Percentiles rank a stretch among this genome's conserved stretches.
phyloP scores from a whole-genome alignment of 371 early-diverging fungal species.

The Rhizopus sp. region DNA sequence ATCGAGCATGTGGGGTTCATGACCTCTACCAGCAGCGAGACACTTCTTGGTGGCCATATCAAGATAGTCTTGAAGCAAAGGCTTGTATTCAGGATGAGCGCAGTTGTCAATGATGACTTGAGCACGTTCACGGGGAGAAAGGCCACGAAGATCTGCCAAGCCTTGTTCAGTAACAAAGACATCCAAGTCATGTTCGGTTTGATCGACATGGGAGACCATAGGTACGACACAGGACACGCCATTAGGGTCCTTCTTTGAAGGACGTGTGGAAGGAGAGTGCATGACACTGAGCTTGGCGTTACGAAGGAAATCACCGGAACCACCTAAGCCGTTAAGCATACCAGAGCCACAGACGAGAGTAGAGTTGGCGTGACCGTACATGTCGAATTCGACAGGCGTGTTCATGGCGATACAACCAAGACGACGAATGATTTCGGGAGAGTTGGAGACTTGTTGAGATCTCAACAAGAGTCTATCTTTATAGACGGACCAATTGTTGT shows the following conservation, averaged over 20 bases:
- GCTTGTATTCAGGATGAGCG: slow-evolving; percentile 55
- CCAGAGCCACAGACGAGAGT: slow-evolving; percentile 55
- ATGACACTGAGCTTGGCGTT: slow-evolving; percentile 54
- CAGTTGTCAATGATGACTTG: slow-evolving; percentile 55
- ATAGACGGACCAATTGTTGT: slow-evolving; percentile 52
- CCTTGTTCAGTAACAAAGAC: slow-evolving; percentile 58
- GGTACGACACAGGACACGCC: slow-evolving; percentile 58
- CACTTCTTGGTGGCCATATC: slow-evolving; percentile 54
- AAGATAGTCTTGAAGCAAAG: slow-evolving; percentile 52
- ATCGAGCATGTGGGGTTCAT: slow-evolving; percentile 59
- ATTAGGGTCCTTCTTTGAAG: slow-evolving; percentile 48
- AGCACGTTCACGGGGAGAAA: slow-evolving; percentile 57
- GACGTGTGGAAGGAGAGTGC: slow-evolving; percentile 57
- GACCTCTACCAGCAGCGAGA: slow-evolving; percentile 50
- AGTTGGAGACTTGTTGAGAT: slow-evolving; percentile 57
- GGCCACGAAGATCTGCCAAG: slow-evolving; percentile 55
- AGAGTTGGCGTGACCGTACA: slow-evolving; percentile 58
- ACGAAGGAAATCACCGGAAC: slow-evolving; percentile 55
- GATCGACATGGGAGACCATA: slow-evolving; percentile 53
- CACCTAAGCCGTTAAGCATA: slow-evolving; percentile 60
- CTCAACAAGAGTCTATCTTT: slow-evolving; percentile 51
- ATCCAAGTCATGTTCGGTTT: slow-evolving; percentile 59
- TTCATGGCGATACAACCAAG: slow-evolving; percentile 62
- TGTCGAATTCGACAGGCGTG: slow-evolving; percentile 60
- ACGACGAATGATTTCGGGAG: slow-evolving; percentile 56